These are phyloP conservation scores for Trichoderma endophyticum DNA, from an alignment of 2,329 filamentous ascomycete genomes.

Conservation along the genomic window DNA sequence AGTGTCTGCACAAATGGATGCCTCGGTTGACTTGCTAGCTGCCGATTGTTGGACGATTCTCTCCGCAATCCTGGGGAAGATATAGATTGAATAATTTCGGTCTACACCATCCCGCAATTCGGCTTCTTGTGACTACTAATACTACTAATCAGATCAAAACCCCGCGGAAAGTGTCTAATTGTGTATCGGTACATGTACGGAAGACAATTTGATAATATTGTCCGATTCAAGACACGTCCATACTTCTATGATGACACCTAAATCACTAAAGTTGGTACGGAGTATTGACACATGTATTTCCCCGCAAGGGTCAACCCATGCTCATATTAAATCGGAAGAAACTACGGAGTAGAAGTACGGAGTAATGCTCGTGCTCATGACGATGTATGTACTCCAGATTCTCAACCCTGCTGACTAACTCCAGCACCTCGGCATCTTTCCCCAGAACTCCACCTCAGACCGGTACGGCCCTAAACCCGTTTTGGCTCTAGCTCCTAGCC, in stretches of 20 bases:
- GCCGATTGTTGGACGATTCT: background rate
- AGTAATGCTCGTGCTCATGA: background rate
- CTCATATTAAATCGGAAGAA: background rate
- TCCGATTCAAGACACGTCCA: background rate
- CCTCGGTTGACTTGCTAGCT: background rate
- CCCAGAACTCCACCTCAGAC: constrained; percentile 6
- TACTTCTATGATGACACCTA: background rate
- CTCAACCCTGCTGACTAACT: background rate
- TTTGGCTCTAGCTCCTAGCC: background rate
- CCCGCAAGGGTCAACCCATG: background rate
- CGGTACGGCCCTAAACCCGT: background rate
- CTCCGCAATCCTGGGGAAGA: background rate
- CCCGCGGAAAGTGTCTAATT: background rate
- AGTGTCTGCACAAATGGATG: background rate
- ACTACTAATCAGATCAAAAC: background rate
- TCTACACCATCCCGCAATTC: background rate
- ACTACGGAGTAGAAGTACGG: background rate
- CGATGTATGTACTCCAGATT: background rate
- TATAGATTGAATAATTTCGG: background rate
- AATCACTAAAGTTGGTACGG: background rate
- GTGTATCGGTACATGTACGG: background rate
- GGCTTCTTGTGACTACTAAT: background rate
- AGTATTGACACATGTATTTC: background rate
- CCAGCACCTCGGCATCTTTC: constrained; percentile 16
- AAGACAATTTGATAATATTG: background rate